Evolutionary conservation across 2,329 filamentous ascomycete species (phyloP).

Genomic region (Pseudogymnoascus sp.): DNA sequence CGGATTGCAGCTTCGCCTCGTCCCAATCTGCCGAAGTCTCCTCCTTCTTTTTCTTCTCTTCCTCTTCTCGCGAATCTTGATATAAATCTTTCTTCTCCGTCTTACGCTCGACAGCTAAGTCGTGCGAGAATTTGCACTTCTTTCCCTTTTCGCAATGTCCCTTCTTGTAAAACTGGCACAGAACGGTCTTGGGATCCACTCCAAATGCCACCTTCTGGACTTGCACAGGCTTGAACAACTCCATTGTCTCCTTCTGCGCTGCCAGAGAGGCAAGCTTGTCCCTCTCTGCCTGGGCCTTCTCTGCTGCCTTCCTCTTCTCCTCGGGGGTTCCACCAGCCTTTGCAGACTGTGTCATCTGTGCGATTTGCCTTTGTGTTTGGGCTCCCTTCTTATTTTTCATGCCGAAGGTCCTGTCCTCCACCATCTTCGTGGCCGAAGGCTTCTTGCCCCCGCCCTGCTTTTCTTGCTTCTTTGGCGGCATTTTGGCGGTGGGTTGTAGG

Average conservation of each 20-base stretch:
- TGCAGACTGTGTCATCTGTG: conserved; percentile 68
- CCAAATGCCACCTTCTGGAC: conserved; percentile 97
- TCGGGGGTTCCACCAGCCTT: conserved; percentile 73
- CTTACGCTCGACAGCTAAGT: conserved; percentile 82
- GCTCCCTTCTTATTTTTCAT: conserved; percentile 99
- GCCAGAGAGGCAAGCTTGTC: conserved; percentile 89
- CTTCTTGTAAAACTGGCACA: conserved; percentile 96
- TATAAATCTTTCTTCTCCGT: conserved; percentile 88
- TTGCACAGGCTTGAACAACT: conserved; percentile 83
- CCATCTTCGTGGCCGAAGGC: conserved; percentile 46
- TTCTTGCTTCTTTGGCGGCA: conserved; percentile 61
- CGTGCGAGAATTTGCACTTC: conserved; percentile 98
- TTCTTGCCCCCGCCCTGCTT: conserved; percentile 46
- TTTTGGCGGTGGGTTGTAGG: conserved; percentile 37
- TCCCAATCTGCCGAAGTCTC: conserved; percentile 97
- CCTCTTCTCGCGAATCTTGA: conserved; percentile 68
- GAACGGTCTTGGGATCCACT: conserved; percentile 93
- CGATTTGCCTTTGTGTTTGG: conserved; percentile 82
- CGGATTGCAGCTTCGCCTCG: conserved; percentile 85
- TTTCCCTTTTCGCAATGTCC: conserved; percentile 93
- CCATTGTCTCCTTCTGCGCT: conserved; percentile 70
- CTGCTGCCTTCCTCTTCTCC: conserved; percentile 70
- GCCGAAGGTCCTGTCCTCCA: conserved; percentile 95
- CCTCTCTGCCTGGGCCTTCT: conserved; percentile 62
- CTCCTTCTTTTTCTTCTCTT: conserved; percentile 69